Evolutionary conservation across 2,329 filamentous ascomycete genomes (phyloP).

Genomic region (Pseudogymnoascus sp.): DNA sequence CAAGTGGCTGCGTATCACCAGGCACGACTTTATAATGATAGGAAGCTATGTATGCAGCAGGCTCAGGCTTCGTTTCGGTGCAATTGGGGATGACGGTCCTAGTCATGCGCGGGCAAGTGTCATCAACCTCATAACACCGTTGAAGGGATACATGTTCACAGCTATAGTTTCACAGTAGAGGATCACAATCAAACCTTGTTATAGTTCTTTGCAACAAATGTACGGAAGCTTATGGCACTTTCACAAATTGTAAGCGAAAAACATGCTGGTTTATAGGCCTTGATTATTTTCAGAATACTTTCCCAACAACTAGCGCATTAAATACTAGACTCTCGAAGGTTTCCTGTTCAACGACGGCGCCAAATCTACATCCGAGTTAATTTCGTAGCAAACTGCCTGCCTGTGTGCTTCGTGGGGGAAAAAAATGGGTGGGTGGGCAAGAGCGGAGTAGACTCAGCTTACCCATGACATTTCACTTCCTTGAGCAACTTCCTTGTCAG

Average conservation of each 20-base stretch:
- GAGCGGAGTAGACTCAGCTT: constrained; percentile 15
- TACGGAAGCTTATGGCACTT: neutral
- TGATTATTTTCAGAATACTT: neutral
- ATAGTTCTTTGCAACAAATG: neutral
- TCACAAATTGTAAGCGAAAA: neutral
- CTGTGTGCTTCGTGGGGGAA: neutral
- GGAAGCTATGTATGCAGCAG: too few relatives aligned
- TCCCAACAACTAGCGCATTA: neutral
- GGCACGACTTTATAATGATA: too few relatives aligned
- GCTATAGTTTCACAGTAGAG: neutral
- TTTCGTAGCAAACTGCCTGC: neutral
- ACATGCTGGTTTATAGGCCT: neutral
- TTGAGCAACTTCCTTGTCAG: constrained; percentile 26
- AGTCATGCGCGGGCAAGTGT: neutral
- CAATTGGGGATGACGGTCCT: neutral
- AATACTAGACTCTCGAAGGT: neutral
- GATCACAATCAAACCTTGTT: neutral
- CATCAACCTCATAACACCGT: neutral
- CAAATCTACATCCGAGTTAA: neutral
- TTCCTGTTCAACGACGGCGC: neutral
- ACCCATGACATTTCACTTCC: constrained; percentile 33
- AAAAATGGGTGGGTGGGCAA: neutral
- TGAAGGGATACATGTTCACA: neutral
- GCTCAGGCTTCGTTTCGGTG: neutral
- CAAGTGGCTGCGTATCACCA: too few relatives aligned